Percentiles rank a stretch among this genome's conserved stretches.
These are phyloP conservation scores for Epichloe coenophiala DNA, from an alignment of 2,329 filamentous ascomycete genomes.

Conservation along the genomic window DNA sequence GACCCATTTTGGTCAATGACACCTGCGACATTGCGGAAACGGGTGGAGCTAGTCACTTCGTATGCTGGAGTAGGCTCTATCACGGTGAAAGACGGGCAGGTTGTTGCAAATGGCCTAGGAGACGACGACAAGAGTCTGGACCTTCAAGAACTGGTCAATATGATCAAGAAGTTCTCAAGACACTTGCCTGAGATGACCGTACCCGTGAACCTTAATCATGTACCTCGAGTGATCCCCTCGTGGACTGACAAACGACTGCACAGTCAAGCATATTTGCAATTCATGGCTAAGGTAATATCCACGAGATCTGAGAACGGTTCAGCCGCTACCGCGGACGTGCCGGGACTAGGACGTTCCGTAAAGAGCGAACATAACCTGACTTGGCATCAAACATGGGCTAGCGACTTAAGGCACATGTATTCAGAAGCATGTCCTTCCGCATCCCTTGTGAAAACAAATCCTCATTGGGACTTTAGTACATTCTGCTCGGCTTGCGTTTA, in stretches of 20 bases:
- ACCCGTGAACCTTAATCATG: constrained; percentile 58
- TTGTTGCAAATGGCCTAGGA: constrained; percentile 25
- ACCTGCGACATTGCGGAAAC: constrained; percentile 52
- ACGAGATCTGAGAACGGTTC: constrained; percentile 11
- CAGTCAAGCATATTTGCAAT: constrained; percentile 12
- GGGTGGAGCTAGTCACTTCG: constrained; percentile 28
- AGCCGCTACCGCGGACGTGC: not conserved
- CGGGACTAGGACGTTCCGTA: not conserved
- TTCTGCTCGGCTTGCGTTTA: constrained; percentile 51
- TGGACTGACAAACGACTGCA: constrained; percentile 38
- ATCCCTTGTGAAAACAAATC: constrained; percentile 43
- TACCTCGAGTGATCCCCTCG: constrained; percentile 30
- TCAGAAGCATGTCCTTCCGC: constrained; percentile 45
- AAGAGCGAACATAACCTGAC: not conserved
- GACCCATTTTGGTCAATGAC: constrained; percentile 65
- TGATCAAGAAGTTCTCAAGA: constrained; percentile 58
- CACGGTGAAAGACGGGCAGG: constrained; percentile 51
- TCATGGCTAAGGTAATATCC: constrained; percentile 16
- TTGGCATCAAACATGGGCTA: constrained; percentile 5
- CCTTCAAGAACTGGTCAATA: constrained; percentile 38
- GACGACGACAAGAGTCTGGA: constrained; percentile 20
- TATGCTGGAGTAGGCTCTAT: constrained; percentile 33
- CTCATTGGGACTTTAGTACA: constrained; percentile 48
- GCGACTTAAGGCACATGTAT: constrained; percentile 27
- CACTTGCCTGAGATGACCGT: constrained; percentile 74